These are phyloP conservation scores for Pachyrhizus erosus DNA, from an alignment of 306 rosid species.

Conservation along the genomic window DNA sequence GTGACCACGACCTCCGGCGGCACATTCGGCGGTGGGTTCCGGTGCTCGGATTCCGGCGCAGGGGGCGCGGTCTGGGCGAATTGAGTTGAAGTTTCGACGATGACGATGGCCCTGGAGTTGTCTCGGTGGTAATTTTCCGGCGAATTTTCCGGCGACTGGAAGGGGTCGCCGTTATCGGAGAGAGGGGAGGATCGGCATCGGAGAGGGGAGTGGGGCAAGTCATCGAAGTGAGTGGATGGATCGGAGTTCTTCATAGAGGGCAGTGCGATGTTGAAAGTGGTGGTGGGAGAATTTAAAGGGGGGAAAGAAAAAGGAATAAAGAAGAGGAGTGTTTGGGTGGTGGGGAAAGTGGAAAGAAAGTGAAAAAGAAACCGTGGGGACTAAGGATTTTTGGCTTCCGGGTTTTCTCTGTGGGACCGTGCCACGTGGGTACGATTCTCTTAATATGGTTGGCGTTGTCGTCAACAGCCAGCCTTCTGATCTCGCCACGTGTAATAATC, in stretches of 20 bases:
- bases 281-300: conserved; percentile 43
- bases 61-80: conserved; percentile 54
- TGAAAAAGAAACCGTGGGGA: conserved; percentile 21
- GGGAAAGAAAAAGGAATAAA: conserved; percentile 1
- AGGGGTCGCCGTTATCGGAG: conserved; percentile 78
- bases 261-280: conserved; percentile 36
- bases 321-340: conserved; percentile 51
- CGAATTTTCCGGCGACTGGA: conserved; percentile 64
- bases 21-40: conserved; percentile 41
- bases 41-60: conserved; percentile 36
- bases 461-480: not conserved
- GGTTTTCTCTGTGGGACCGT: conserved; percentile 44
- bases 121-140: conserved; percentile 54
- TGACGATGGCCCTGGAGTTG: conserved; percentile 66
- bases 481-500: conserved; percentile 35
- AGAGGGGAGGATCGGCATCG: conserved; percentile 70
- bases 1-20: conserved; percentile 43
- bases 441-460: not conserved
- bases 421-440: conserved; percentile 47
- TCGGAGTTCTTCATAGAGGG: conserved; percentile 69
- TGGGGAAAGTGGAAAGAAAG: conserved; percentile 44
- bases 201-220: conserved; percentile 77
- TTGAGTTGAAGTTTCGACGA: conserved; percentile 51
- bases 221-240: conserved; percentile 52
- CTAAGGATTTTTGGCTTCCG: conserved; percentile 21